Conservation (phyloP, 2,329 filamentous ascomycete genomes). For the Aspergillus sp. region DNA sequence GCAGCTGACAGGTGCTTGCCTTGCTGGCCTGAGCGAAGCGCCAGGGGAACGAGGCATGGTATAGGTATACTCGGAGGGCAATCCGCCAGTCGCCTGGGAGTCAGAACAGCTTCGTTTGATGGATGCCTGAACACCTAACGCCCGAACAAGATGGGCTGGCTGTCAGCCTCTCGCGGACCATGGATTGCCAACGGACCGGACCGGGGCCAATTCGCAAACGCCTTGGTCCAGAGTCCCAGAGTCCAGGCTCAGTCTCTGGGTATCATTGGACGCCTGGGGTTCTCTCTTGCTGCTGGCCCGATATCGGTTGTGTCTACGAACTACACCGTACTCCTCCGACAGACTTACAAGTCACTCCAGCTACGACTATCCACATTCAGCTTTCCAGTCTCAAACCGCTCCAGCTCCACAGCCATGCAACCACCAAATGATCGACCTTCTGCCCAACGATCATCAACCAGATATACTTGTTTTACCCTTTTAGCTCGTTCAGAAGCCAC, state of each 20-base stretch:
- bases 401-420: no score
- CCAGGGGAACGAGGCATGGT: not conserved
- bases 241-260: not conserved
- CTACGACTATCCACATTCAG: no score
- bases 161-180: no score
- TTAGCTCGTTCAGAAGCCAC: not conserved
- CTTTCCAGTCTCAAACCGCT: no score
- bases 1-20: not conserved
- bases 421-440: not conserved
- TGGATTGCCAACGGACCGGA: conserved; percentile 17
- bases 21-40: not conserved
- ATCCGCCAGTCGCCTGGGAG: not conserved
- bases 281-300: not conserved
- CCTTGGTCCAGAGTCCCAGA: no score
- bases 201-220: conserved; percentile 9
- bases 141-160: not conserved
- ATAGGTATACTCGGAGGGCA: not conserved
- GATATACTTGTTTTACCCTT: conserved; percentile 1
- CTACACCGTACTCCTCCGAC: not conserved
- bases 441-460: not conserved
- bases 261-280: not conserved
- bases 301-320: not conserved
- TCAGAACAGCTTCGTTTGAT: not conserved
- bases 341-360: not conserved
- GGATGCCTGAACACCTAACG: conserved; percentile 13